Evolutionary conservation across 2,329 filamentous ascomycete species (phyloP).

Genomic region (Xylaria multiplex): DNA sequence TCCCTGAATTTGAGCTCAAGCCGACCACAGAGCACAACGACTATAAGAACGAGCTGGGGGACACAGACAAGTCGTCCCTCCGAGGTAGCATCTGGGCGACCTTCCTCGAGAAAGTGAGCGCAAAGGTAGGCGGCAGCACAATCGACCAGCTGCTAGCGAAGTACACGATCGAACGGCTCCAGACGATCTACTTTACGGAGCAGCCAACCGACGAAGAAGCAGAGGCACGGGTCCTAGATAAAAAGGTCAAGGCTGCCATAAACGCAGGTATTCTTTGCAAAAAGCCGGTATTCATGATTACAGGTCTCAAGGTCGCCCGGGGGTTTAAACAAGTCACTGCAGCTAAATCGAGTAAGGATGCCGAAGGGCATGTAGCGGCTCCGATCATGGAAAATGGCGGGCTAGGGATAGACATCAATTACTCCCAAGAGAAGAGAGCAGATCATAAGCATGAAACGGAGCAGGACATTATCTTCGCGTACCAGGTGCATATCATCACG

Average conservation of each 20-base stretch:
- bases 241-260: constrained; percentile 5
- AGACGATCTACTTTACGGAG: constrained; percentile 8
- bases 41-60: constrained; percentile 1
- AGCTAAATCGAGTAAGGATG: neutral
- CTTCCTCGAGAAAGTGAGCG: constrained; percentile 1
- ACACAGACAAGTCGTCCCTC: neutral
- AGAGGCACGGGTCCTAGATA: neutral
- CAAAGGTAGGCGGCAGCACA: neutral
- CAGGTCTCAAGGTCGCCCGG: constrained; percentile 4
- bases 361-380: neutral
- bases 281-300: constrained; percentile 4
- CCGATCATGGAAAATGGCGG: neutral
- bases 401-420: neutral
- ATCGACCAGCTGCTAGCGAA: neutral
- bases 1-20: neutral
- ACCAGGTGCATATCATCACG: constrained; percentile 7
- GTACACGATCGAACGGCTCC: constrained; percentile 6
- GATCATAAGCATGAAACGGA: neutral
- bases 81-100: constrained; percentile 3
- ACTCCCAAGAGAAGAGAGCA: neutral
- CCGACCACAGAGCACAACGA: neutral
- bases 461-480: constrained; percentile 6
- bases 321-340: neutral
- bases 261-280: neutral
- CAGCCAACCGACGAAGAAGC: constrained; percentile 5